Evolutionary conservation across 768 basidiomycete genomes (phyloP), one percentile per base, ranked within the genome.

Genomic region (Pisolithus orientalis): DNA sequence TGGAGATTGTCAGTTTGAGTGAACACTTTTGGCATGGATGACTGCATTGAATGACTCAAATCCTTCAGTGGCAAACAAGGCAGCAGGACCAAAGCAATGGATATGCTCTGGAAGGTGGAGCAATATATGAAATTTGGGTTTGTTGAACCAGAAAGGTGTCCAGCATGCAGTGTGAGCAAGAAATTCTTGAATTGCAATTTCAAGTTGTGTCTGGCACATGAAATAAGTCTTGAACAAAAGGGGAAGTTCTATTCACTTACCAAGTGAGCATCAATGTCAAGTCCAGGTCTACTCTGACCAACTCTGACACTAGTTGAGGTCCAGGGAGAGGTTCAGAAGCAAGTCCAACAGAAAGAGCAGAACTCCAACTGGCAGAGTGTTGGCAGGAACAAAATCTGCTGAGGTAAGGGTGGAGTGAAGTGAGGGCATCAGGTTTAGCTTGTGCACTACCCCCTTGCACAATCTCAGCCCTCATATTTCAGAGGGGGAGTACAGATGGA

Each of bases 121-220:
- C 4, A 76, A 32, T 31, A 76, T 58, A 42, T 77, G 75, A 51
- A 75, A 74, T 52, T 76, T 77, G 2, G 72, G 65, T 54, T 76
- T 76, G 49, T 71, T 72, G 55, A 75, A 73, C 70, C 66, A 74
- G 10, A 46, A 54, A 21, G 52, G 51, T 5, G 62, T 66, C 62
- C 63, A 66, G 1, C 32, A 53, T 6, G 65, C 67, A 0, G 69
- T 66, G n/a, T 58, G 57, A 4, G 53, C 39, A 3, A 77, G 65
- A 47, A 77, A 74, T n/a, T 69, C 46, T 2, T 71, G 34, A 39
- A 77, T 75, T 32, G 60, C 62, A 4, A 49, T n/a, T 32, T 62
- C 47, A 1, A 40, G 39, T 14, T 17, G 39, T 14, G 39, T 17
- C 39, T 40, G 74, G 58, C 4, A 47, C 28, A 29, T 7, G 5